Conservation (phyloP, 2,329 filamentous ascomycete species). For the Neofusicoccum parvum region DNA sequence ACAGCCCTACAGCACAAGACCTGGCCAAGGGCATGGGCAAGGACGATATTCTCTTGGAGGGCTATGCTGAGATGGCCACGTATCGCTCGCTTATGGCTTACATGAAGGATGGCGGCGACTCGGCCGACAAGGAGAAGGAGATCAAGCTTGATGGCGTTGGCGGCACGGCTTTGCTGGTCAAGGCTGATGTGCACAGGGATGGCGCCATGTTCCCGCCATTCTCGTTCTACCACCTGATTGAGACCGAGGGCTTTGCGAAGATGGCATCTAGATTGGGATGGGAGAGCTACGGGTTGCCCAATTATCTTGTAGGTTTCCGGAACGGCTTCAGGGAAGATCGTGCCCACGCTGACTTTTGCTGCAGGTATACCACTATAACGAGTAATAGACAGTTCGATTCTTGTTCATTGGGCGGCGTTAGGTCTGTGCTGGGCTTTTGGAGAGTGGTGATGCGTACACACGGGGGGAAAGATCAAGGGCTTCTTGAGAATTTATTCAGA, state of each 20-base stretch:
- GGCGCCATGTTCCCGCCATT: slow-evolving; percentile 99
- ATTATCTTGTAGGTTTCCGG: slow-evolving; percentile 77
- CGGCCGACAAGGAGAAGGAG: slow-evolving; percentile 58
- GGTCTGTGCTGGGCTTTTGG: neutral
- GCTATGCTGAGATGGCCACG: slow-evolving; percentile 89
- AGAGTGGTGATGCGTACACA: neutral
- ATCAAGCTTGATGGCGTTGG: slow-evolving; percentile 90
- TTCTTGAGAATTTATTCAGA: neutral
- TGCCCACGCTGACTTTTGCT: neutral
- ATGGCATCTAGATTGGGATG: slow-evolving; percentile 92
- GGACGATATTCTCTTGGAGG: slow-evolving; percentile 91
- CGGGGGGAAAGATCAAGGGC: neutral
- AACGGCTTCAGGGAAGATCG: slow-evolving; percentile 6
- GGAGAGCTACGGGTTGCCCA: slow-evolving; percentile 83
- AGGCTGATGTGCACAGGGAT: slow-evolving; percentile 94
- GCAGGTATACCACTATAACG: slow-evolving; percentile 88
- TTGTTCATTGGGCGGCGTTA: slow-evolving; percentile 39
- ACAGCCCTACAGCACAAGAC: slow-evolving; percentile 76
- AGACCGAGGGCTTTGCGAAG: slow-evolving; percentile 97
- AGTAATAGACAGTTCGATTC: slow-evolving; percentile 52
- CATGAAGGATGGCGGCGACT: slow-evolving; percentile 57
- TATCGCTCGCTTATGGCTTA: slow-evolving; percentile 91
- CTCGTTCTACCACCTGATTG: slow-evolving; percentile 93
- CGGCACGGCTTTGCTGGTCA: slow-evolving; percentile 88
- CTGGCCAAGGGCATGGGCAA: slow-evolving; percentile 79